phyloP scores from a whole-genome alignment of 2,329 filamentous ascomycete species.

The Fusarium coffeatum region DNA sequence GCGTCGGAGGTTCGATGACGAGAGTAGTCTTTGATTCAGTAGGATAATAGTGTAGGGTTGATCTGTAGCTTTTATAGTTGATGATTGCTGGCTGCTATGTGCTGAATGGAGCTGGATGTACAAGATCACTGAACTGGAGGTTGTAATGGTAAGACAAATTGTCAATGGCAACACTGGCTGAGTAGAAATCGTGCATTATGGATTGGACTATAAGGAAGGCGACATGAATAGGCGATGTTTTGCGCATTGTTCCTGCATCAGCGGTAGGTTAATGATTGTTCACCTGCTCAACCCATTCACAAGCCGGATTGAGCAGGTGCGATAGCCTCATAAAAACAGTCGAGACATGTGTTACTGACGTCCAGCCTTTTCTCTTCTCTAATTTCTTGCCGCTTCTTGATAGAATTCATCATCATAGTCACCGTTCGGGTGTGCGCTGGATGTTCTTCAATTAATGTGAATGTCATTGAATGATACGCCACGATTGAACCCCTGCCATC shows the following conservation, averaged over 20 bases:
- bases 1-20: background rate
- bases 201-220: background rate
- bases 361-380: background rate
- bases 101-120: background rate
- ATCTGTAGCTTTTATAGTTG: background rate
- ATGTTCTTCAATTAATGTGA: background rate
- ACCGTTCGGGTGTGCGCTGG: background rate
- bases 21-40: background rate
- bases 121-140: background rate
- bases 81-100: background rate
- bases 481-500: background rate
- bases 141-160: background rate
- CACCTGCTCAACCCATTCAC: background rate
- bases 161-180: background rate
- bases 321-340: background rate
- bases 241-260: background rate
- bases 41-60: background rate
- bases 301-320: background rate
- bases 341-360: background rate
- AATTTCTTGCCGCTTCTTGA: background rate
- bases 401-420: accelerated
- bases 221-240: background rate
- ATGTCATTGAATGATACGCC: background rate
- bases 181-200: background rate
- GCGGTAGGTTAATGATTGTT: background rate